phyloP scores from a whole-genome alignment of 2,329 filamentous ascomycete genomes.

The Fusarium mundagurra region DNA sequence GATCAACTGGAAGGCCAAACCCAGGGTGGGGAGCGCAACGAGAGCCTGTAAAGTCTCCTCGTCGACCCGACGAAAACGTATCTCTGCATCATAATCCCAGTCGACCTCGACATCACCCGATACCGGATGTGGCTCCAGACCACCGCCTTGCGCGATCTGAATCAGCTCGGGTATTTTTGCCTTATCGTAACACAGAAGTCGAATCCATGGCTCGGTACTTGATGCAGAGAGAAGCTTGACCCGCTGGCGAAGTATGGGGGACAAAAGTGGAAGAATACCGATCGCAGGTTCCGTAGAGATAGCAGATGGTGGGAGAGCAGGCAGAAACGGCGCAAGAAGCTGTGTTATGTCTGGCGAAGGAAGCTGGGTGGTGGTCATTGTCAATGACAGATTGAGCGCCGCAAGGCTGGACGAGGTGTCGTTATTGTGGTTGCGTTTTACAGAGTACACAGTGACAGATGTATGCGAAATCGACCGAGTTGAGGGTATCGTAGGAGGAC shows the following conservation, averaged over 20 bases:
- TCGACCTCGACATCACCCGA: constrained; percentile 83
- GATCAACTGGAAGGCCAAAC: constrained; percentile 71
- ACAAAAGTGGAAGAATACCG: constrained; percentile 67
- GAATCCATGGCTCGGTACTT: constrained; percentile 75
- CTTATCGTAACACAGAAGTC: constrained; percentile 75
- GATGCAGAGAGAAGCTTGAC: constrained; percentile 71
- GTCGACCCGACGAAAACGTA: constrained; percentile 75
- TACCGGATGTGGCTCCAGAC: constrained; percentile 81
- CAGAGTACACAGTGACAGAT: neutral
- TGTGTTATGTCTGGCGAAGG: constrained; percentile 56
- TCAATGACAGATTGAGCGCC: constrained; percentile 5
- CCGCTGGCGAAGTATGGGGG: constrained; percentile 72
- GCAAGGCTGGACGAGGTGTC: neutral
- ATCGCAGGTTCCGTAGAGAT: constrained; percentile 66
- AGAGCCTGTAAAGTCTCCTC: constrained; percentile 78
- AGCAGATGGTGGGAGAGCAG: constrained; percentile 67
- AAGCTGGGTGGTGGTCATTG: constrained; percentile 47
- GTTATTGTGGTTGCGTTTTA: constrained; percentile 9
- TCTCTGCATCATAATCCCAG: constrained; percentile 70
- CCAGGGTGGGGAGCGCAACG: constrained; percentile 69
- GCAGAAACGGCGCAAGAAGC: constrained; percentile 66
- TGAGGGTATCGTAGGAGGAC: constrained; percentile 1
- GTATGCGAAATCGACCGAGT: constrained; percentile 1
- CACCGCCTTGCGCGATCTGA: constrained; percentile 68
- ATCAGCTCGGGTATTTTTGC: constrained; percentile 66